These are phyloP conservation scores for Sicyos edulis DNA, from an alignment of 306 rosid species.

Conservation along the genomic window DNA sequence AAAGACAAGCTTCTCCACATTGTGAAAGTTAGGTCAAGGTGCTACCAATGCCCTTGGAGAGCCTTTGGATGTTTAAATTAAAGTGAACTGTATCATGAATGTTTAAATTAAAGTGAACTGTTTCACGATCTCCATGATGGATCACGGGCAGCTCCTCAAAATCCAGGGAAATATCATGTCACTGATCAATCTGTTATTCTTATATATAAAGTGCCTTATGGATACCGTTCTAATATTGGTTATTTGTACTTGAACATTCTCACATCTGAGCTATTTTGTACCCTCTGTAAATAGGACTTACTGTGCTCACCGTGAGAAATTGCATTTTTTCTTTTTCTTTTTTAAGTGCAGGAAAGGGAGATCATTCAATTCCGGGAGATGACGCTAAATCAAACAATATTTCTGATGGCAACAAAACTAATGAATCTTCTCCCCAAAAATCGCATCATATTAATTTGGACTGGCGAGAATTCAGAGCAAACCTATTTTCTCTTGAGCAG, in stretches of 20 bases:
- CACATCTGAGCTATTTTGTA: background rate
- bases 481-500: constrained; percentile 68
- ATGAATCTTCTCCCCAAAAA: constrained; percentile 41
- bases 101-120: constrained; percentile 8
- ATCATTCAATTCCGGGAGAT: constrained; percentile 69
- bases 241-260: background rate
- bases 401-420: constrained; percentile 45
- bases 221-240: background rate
- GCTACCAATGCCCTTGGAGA: background rate
- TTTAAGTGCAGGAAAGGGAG: constrained; percentile 57
- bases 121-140: background rate
- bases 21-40: constrained; percentile 6
- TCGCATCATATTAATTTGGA: constrained; percentile 44
- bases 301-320: constrained; percentile 5
- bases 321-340: constrained; percentile 21
- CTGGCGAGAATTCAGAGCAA: constrained; percentile 97
- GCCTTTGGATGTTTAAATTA: constrained; percentile 9
- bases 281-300: background rate
- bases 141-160: background rate
- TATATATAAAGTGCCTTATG: background rate
- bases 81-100: background rate
- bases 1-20: constrained; percentile 5
- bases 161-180: background rate
- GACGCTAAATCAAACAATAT: constrained; percentile 43
- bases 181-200: background rate